Evolutionary conservation across 139 green algal genomes (phyloP).

Genomic region (Chlamydomonas eustigma): DNA sequence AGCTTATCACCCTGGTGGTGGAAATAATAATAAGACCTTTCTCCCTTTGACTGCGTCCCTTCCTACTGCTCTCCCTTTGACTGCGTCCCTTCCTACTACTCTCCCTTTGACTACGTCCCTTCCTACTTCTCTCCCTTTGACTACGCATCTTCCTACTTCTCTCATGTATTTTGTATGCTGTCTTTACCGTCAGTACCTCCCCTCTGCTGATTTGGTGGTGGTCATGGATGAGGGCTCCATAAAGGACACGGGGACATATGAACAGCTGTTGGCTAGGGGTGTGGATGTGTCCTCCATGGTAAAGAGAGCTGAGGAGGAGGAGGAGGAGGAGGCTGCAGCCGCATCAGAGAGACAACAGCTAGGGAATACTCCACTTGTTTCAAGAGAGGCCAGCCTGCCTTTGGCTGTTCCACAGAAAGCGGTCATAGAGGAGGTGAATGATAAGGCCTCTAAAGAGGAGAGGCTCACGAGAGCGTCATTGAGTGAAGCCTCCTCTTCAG

Average conservation of each 20-base stretch:
- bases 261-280: conserved; percentile 42
- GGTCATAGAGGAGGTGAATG: not conserved
- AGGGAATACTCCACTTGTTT: too few species aligned
- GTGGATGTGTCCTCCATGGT: conserved; percentile 45
- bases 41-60: too few species aligned
- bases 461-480: not conserved
- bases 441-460: not conserved
- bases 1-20: too few species aligned
- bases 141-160: not conserved
- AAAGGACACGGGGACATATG: conserved; percentile 57
- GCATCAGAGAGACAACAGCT: not conserved
- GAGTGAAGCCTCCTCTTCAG: too few species aligned
- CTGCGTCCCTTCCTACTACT: not conserved
- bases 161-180: not conserved
- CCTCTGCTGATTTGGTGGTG: conserved; percentile 73
- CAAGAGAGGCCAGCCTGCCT: too few species aligned
- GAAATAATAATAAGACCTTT: too few species aligned
- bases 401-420: too few species aligned
- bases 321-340: conserved; percentile 11
- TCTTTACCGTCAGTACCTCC: conserved; percentile 78
- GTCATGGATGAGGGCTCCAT: conserved; percentile 79
- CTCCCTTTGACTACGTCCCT: not conserved
- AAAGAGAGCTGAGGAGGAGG: conserved; percentile 17
- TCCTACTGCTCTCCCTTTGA: too few species aligned
- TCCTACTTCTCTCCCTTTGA: not conserved